Conservation (phyloP, 1,284 basidiomycete species). For the Leucoagaricus sp. region DNA sequence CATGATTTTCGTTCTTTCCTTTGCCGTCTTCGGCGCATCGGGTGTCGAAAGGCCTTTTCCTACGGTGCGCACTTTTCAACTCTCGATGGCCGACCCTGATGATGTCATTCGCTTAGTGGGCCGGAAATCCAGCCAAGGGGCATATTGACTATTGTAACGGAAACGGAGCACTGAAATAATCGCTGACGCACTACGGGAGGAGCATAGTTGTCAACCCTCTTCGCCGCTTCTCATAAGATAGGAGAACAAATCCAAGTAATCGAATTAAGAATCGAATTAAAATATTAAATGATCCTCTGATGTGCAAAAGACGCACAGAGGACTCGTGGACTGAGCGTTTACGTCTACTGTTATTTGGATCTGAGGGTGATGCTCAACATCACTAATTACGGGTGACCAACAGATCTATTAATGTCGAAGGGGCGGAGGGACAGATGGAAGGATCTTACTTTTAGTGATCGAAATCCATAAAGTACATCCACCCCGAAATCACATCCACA, state of each 20-base stretch:
- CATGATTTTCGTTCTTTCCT: slow-evolving; percentile 68
- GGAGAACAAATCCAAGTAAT: no score
- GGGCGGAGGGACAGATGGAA: background rate
- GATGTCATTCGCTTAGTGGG: slow-evolving; percentile 40
- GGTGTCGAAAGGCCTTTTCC: slow-evolving; percentile 56
- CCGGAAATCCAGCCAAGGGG: slow-evolving; percentile 51
- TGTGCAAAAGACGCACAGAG: background rate
- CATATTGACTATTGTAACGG: slow-evolving; percentile 63
- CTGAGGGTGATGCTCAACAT: slow-evolving; percentile 1
- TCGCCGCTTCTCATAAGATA: no score
- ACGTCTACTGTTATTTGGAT: background rate
- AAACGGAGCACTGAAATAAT: slow-evolving; percentile 46
- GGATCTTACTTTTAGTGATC: background rate
- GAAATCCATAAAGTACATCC: background rate
- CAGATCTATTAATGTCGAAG: slow-evolving; percentile 7
- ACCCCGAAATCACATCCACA: background rate
- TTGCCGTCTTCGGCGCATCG: slow-evolving; percentile 68
- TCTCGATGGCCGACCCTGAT: background rate
- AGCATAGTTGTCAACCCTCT: no score
- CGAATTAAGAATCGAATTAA: background rate
- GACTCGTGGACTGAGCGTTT: background rate
- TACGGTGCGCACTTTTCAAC: slow-evolving; percentile 25
- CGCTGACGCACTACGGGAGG: background rate
- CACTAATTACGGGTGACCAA: slow-evolving; percentile 2
- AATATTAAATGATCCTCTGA: background rate